Conservation (phyloP, 2,329 filamentous ascomycete species). For the Remersonia thermophila region DNA sequence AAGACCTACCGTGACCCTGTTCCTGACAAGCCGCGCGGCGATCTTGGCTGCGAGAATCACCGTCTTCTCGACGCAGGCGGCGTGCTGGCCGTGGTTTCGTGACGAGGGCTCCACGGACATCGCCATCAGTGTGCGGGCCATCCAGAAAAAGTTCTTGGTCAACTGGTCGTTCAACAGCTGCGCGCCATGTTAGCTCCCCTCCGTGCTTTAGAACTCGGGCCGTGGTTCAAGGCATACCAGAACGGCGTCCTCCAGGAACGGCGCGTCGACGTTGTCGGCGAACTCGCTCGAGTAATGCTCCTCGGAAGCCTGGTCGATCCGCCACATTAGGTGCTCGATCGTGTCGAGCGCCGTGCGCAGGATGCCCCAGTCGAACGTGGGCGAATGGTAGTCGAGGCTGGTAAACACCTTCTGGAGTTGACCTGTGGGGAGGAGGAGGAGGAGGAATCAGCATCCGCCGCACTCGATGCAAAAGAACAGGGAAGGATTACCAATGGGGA, state of each 20-base stretch:
- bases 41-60: slow-evolving; percentile 35
- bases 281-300: slow-evolving; percentile 27
- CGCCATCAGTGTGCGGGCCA: slow-evolving; percentile 20
- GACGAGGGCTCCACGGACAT: slow-evolving; percentile 13
- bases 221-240: slow-evolving; percentile 20
- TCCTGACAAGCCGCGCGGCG: slow-evolving; percentile 31
- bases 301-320: slow-evolving; percentile 29
- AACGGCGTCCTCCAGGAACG: slow-evolving; percentile 36
- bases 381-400: slow-evolving; percentile 30
- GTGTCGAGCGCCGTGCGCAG: slow-evolving; percentile 33
- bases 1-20: slow-evolving; percentile 28
- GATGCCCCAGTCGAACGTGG: slow-evolving; percentile 36
- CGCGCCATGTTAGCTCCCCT: neutral
- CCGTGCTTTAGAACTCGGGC: too few relatives aligned
- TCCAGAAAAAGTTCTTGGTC: slow-evolving; percentile 33
- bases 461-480: neutral
- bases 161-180: slow-evolving; percentile 38
- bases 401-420: slow-evolving; percentile 41
- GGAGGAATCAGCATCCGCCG: slow-evolving; percentile 12
- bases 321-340: slow-evolving; percentile 33
- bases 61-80: slow-evolving; percentile 31
- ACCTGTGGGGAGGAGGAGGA: too few relatives aligned
- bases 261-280: slow-evolving; percentile 18
- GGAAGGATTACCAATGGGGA: slow-evolving; percentile 32
- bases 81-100: slow-evolving; percentile 13